Evolutionary conservation across 2,329 filamentous ascomycete species (phyloP), one percentile per base, ranked within the genome.

Genomic region (Pseudogymnoascus sp.): DNA sequence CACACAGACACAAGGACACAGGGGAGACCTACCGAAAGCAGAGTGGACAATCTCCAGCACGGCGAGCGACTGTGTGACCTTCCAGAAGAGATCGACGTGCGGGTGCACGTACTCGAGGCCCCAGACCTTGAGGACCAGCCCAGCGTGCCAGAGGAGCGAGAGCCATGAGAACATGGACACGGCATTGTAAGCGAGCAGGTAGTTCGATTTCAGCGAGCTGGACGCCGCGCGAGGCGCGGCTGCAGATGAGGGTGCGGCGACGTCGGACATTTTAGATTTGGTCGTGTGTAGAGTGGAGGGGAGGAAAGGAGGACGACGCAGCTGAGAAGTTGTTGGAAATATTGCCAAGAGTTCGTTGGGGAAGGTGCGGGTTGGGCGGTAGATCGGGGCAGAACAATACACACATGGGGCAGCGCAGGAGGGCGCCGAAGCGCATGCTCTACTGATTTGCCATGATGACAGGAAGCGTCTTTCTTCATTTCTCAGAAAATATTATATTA

Each of bases 111-210:
- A 78, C 14, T 77, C 76, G 61, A 85, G 82, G 7, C 84, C 83
- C n/a, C 77, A 74, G 23, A 79, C 69, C 22, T 80, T 72, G 22
- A 88, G 80, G 62, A 85, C 75, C 28, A 75, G 67, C 25, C 86
- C 69, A 2, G 89, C 87, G 64, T 90, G 84, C 62, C 84, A 82
- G 41, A 97, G 84, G 61, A 97, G 86, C 16, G 84, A 83, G 41
- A 83, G 77, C 94, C 94, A 99, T 61, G 93, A 83, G 22, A 85
- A 73, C 64, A 91, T 84, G 61, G 88, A 95, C 67, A 87, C 72
- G 69, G 85, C 81, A 77, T 97, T 97, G 83, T 97, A 99, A 69
- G 86, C 78, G 71, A 92, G 82, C 61, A 97, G 85, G 78, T 97
- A 96, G 72, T 77, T 78, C 62, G 78, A 82, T 74, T 84, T 86